Base-by-base conservation (phyloP, 805 yeast species). In the Pichia kluyveri region DNA sequence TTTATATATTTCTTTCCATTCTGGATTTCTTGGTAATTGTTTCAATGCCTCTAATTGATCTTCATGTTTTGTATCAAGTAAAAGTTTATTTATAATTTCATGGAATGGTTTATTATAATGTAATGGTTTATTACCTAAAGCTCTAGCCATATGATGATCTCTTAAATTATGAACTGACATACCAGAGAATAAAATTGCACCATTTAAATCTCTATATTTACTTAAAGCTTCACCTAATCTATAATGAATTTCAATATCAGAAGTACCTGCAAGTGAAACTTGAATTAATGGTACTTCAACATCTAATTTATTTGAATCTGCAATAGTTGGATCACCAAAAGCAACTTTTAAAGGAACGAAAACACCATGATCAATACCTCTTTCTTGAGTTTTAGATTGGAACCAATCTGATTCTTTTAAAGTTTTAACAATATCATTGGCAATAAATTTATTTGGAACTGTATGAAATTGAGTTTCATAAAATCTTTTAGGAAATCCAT, bases 301-400 rank as follows among this genome's bases (percentile, higher is more conserved):
- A 48, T 75, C 79, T 39, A 69, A 67, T 32, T 69, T 69, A 2
- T 64, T 56, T 7, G 66, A 62, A 48, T 65, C 67, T 15, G 56
- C 55, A 23, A 62, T 60, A 6, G 63, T 59, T 2, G 67, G 50
- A 28, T 69, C 60, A 40, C 77, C 71, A 53, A 85, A 83, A 8
- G 86, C 87, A 26, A 82, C 84, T 57, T 83, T 79, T 50, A 82
- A 70, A 1, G 91, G 91, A 7, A 83, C 89, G 88, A 91, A 86
- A 8, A 72, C 82, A 8, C 95, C 95, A 65, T 86, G 95, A 60
- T 86, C 95, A 23, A 86, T 63, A 10, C 93, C 93, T 48, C 93
- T 68, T n/a, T 66, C 60, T 0, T 74, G 69, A 10, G 77, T 50
- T 28, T 65, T 62, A 0, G 80, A 63, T 3, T 66, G 55, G 18